Evolutionary conservation across 2,329 filamentous ascomycete species (phyloP).

Genomic region (Colletotrichum eremochloae): DNA sequence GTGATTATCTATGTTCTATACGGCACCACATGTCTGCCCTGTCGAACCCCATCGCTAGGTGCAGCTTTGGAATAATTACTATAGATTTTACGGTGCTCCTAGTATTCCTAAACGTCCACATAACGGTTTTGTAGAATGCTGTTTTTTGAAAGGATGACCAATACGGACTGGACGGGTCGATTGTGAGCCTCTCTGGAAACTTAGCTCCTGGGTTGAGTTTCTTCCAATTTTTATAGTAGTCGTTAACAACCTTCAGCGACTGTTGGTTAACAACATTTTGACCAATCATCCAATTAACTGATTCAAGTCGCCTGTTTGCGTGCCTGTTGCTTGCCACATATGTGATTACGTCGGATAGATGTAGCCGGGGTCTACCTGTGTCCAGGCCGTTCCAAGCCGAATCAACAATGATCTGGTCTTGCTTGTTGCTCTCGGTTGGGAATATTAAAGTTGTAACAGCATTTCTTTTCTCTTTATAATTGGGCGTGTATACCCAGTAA

Average conservation of each 20-base stretch:
- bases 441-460: neutral
- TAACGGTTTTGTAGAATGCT: neutral
- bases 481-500: neutral
- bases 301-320: neutral
- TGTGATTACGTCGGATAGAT: neutral
- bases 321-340: neutral
- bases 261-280: neutral
- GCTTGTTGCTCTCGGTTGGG: too few species aligned
- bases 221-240: neutral
- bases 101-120: too few species aligned
- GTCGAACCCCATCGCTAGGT: too few species aligned
- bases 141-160: neutral
- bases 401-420: rapidly evolving
- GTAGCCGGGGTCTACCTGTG: neutral
- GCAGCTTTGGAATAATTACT: too few species aligned
- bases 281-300: neutral
- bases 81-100: too few species aligned
- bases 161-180: neutral
- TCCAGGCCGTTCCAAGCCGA: neutral
- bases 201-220: neutral
- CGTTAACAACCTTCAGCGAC: neutral
- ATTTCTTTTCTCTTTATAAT: rapidly evolving
- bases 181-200: neutral
- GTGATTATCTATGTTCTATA: too few species aligned
- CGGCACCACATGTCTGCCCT: too few species aligned